Conservation (phyloP, 2,329 filamentous ascomycete species). For the Xylariales sp. region DNA sequence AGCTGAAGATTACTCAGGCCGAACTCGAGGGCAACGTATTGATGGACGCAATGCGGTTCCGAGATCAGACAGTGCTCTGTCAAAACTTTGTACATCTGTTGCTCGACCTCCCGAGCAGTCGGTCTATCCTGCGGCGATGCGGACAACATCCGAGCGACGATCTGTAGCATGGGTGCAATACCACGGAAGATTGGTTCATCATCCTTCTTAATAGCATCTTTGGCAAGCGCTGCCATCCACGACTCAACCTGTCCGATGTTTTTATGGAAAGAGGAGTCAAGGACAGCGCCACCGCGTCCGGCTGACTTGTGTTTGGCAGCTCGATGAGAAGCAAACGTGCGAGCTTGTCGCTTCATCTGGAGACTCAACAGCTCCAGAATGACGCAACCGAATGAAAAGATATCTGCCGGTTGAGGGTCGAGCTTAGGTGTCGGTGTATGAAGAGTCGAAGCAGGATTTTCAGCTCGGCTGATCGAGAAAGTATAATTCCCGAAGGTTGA, state of each 20-base stretch:
- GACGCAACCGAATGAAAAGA: constrained; percentile 70
- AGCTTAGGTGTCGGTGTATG: constrained; percentile 38
- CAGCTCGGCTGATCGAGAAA: constrained; percentile 33
- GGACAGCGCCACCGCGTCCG: constrained; percentile 54
- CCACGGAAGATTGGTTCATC: constrained; percentile 45
- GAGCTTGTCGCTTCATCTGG: constrained; percentile 61
- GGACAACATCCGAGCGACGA: constrained; percentile 52
- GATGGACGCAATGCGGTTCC: constrained; percentile 51
- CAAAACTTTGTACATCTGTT: constrained; percentile 48
- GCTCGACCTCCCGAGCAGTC: constrained; percentile 46
- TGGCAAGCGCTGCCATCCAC: constrained; percentile 61
- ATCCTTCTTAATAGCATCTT: constrained; percentile 52
- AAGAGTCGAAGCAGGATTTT: constrained; percentile 28
- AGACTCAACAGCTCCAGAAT: constrained; percentile 68
- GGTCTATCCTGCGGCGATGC: constrained; percentile 48
- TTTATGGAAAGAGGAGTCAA: constrained; percentile 68
- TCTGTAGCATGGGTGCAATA: constrained; percentile 46
- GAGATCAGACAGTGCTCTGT: constrained; percentile 40
- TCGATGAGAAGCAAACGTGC: constrained; percentile 63
- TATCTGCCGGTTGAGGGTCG: constrained; percentile 57
- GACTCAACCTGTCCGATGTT: constrained; percentile 63
- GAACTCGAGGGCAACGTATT: constrained; percentile 32
- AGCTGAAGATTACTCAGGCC: constrained; percentile 29
- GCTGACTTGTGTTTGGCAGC: constrained; percentile 58
- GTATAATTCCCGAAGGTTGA: constrained; percentile 32